These are phyloP conservation scores for Marasmius tenuissimus DNA, from an alignment of 1,284 basidiomycete genomes.

Conservation along the genomic window DNA sequence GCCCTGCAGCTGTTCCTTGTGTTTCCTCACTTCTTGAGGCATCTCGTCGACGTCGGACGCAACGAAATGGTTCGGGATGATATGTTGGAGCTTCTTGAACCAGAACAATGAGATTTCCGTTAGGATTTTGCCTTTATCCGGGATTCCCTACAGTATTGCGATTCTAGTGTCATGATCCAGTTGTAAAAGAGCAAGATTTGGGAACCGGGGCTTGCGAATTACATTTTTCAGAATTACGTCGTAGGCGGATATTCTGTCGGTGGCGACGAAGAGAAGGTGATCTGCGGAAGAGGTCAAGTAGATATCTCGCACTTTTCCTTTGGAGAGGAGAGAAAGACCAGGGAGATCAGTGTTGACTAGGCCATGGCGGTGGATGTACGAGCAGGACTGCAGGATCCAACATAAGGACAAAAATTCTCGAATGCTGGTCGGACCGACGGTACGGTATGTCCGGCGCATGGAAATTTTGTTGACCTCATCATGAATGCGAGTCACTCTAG, in stretches of 20 bases:
- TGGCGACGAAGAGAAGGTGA: constrained; percentile 89
- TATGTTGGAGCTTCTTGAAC: constrained; percentile 80
- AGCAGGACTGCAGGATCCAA: too few relatives aligned
- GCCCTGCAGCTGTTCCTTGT: constrained; percentile 76
- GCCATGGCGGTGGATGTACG: constrained; percentile 20
- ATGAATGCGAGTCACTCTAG: too few relatives aligned
- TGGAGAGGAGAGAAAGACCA: constrained; percentile 66
- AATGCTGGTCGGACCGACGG: too few relatives aligned
- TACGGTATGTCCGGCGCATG: too few relatives aligned
- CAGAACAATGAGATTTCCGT: constrained; percentile 93
- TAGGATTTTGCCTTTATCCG: constrained; percentile 89
- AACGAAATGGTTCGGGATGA: constrained; percentile 89
- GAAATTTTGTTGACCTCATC: too few relatives aligned
- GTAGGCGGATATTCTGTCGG: constrained; percentile 95
- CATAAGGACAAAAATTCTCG: too few relatives aligned
- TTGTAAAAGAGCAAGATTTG: not conserved
- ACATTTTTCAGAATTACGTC: constrained; percentile 95
- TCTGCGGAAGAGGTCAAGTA: constrained; percentile 72
- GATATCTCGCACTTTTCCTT: constrained; percentile 93
- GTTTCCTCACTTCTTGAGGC: constrained; percentile 70
- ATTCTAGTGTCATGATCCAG: not conserved
- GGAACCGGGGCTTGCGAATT: constrained; percentile 29
- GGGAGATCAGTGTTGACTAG: constrained; percentile 57
- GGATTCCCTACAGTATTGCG: constrained; percentile 71
- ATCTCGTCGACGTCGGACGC: constrained; percentile 72